A percentile compares a stretch with the other conserved stretches of the same genome.
Conservation (phyloP, 164 flowering plant genomes). For the Annona cherimola region DNA sequence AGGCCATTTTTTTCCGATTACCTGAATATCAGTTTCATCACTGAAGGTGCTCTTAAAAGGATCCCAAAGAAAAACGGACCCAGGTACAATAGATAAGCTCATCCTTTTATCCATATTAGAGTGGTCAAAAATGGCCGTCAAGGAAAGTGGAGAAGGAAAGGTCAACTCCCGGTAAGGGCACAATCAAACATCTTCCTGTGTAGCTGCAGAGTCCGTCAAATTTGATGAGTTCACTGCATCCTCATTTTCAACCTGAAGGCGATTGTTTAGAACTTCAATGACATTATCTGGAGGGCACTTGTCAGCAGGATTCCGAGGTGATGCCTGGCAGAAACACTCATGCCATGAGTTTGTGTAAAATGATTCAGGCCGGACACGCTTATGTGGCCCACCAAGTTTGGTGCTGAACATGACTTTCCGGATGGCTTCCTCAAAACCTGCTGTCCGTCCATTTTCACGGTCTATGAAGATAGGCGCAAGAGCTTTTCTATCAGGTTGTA, state of each 20-base stretch:
- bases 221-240: constrained; percentile 10
- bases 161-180: background rate
- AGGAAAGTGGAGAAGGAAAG: background rate
- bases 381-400: constrained; percentile 86
- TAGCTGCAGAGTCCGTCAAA: background rate
- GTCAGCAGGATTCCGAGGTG: constrained; percentile 63
- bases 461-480: constrained; percentile 80
- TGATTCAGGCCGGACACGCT: constrained; percentile 81
- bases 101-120: background rate
- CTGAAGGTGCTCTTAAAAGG: background rate
- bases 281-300: constrained; percentile 80
- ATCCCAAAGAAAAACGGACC: background rate
- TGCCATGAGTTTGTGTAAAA: constrained; percentile 98
- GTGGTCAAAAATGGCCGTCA: background rate
- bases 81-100: background rate
- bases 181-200: constrained; percentile 1
- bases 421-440: constrained; percentile 81
- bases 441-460: constrained; percentile 58
- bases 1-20: background rate
- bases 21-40: background rate
- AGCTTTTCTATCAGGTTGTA: constrained; percentile 85
- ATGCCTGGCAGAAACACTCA: constrained; percentile 84
- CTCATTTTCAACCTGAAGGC: constrained; percentile 25
- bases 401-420: constrained; percentile 63
- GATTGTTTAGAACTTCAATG: constrained; percentile 46